These are phyloP conservation scores for Alnus glutinosa DNA, from an alignment of 306 rosid species.

Conservation along the genomic window DNA sequence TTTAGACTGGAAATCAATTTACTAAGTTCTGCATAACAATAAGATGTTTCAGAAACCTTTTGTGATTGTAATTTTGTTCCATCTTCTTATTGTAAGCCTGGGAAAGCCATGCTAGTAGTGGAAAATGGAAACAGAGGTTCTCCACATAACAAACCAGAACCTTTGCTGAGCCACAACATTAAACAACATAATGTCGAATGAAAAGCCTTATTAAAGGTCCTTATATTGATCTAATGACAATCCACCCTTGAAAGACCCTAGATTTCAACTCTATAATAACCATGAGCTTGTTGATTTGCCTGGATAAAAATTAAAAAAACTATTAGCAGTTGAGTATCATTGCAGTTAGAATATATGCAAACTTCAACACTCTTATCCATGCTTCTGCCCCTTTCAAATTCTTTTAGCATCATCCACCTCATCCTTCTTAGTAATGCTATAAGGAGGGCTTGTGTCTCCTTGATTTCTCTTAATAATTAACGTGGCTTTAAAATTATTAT, in stretches of 20 bases:
- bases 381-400: neutral
- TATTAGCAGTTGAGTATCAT: neutral
- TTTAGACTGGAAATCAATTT: neutral
- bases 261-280: slow-evolving; percentile 6
- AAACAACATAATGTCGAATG: neutral
- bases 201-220: neutral
- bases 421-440: too few relatives aligned
- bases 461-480: too few relatives aligned
- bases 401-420: neutral
- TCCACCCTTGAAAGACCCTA: neutral
- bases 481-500: too few relatives aligned
- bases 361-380: neutral
- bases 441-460: too few relatives aligned
- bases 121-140: neutral
- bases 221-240: neutral
- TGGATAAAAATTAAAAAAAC: neutral
- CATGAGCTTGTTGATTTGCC: neutral
- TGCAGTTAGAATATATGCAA: neutral
- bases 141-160: too few relatives aligned
- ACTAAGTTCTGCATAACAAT: neutral
- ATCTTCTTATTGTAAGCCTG: neutral
- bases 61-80: neutral
- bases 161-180: neutral
- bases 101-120: neutral
- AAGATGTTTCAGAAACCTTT: neutral